Percentiles rank a stretch among this genome's conserved stretches.
phyloP scores from a whole-genome alignment of 1,284 basidiomycete genomes.

The Cryptococcus sp. region DNA sequence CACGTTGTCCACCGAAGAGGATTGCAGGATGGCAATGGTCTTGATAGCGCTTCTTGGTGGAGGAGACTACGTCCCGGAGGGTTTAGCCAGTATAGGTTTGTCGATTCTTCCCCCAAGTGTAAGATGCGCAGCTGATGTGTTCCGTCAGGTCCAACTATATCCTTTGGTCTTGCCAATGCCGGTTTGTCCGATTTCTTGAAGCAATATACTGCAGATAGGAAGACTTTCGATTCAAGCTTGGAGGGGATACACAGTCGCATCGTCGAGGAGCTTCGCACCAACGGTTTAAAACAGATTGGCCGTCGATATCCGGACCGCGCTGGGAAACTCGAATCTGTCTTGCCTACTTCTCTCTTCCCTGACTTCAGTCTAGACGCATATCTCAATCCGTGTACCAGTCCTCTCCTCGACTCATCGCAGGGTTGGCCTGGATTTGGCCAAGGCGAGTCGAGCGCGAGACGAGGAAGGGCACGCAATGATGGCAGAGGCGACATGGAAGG shows the following conservation, averaged over 20 bases:
- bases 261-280: slow-evolving; percentile 69
- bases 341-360: slow-evolving; percentile 59
- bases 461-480: slow-evolving; percentile 37
- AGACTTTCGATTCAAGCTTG: slow-evolving; percentile 48
- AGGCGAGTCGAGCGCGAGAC: slow-evolving; percentile 15
- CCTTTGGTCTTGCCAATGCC: slow-evolving; percentile 21
- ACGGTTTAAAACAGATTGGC: slow-evolving; percentile 63
- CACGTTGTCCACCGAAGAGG: slow-evolving; percentile 43
- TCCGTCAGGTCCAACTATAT: slow-evolving; percentile 38
- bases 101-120: no score
- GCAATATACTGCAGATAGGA: slow-evolving; percentile 58
- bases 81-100: slow-evolving; percentile 44
- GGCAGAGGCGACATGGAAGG: slow-evolving; percentile 61
- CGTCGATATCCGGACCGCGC: slow-evolving; percentile 64
- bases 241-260: slow-evolving; percentile 63
- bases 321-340: slow-evolving; percentile 59
- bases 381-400: slow-evolving; percentile 60
- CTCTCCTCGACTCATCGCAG: slow-evolving; percentile 18
- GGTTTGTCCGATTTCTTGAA: slow-evolving; percentile 57
- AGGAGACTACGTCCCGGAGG: slow-evolving; percentile 79
- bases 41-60: slow-evolving; percentile 83
- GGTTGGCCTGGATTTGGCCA: slow-evolving; percentile 50
- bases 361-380: slow-evolving; percentile 72
- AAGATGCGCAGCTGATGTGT: neutral
- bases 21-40: slow-evolving; percentile 73